Evolutionary conservation across 495 filamentous ascomycete species (phyloP), one percentile per base, ranked within the genome.

Genomic region (Lasiosphaeris hirsuta): DNA sequence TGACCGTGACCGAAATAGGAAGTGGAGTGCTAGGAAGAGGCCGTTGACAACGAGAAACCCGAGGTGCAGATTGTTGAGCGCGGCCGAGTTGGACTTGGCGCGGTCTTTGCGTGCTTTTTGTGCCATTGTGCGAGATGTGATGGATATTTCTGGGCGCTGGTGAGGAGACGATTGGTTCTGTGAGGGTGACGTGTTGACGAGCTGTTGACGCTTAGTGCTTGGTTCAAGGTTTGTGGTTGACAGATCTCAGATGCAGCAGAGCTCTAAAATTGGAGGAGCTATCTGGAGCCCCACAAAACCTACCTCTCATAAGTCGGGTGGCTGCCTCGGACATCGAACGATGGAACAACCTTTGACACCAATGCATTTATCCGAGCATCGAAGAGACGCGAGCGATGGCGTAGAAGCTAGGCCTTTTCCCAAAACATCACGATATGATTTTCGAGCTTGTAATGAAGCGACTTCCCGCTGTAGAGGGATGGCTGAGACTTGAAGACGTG

Each of bases 51-150:
- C 64, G 54, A 88, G 75, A 14, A 88, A 84, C 58, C 88, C 87
- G 37, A 88, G 73, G 66, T 94, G 93, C 15, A 91, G 89, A 64
- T 86, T 89, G 61, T 85, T 86, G 45, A 98, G 84, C 39, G 83
- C 72, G 17, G 78, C 69, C 48, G 81, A 73, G 73, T 98, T 98
- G 75, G 86, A 82, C 47, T 86, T 84, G 8, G 94, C 95, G 48
- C 90, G 84, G 61, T 90, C 86, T 78, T 98, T 98, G 69, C 87
- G 84, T 58, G 95, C 92, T 89, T 96, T 98, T 82, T 97, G 78
- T n/a, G 81, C 81, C 81, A 84, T 84, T 52, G 33, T 57, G 46
- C 43, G 14, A n/a, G 43, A 8, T 44, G 13, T 14, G 23, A 40
- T 17, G 14, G 11, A 30, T 9, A 14, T 10, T 5, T 45, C 33